Percentiles rank a stretch among this genome's conserved stretches.
Conservation (phyloP, 2,329 filamentous ascomycete species). For the Parasarocladium wereldwijsianum region DNA sequence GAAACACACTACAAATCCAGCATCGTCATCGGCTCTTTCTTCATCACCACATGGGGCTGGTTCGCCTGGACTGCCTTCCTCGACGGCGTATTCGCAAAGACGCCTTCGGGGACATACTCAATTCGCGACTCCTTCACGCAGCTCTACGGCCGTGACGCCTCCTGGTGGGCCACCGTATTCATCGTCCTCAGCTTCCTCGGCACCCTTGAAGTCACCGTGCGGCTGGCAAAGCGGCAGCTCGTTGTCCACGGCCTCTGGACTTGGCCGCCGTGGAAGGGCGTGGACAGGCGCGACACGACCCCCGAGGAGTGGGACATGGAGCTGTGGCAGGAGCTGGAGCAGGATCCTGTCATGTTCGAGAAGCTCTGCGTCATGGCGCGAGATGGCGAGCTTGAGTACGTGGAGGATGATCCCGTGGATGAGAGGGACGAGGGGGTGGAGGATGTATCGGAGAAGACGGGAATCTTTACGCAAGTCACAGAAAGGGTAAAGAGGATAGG, state of each 20-base stretch:
- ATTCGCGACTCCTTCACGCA: conserved; percentile 52
- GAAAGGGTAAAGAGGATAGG: too few relatives aligned
- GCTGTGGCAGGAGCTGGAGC: conserved; percentile 44
- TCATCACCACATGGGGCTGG: conserved; percentile 51
- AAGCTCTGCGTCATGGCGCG: conserved; percentile 25
- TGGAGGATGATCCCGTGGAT: conserved; percentile 9
- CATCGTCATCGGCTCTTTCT: conserved; percentile 43
- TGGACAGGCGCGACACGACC: conserved; percentile 16
- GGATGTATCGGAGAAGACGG: too few relatives aligned
- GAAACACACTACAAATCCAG: conserved; percentile 65
- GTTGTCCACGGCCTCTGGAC: conserved; percentile 31
- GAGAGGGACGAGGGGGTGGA: conserved; percentile 10
- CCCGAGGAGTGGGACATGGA: conserved; percentile 37
- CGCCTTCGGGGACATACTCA: conserved; percentile 41
- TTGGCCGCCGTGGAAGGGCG: conserved; percentile 25
- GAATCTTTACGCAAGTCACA: too few relatives aligned
- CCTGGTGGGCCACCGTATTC: conserved; percentile 63
- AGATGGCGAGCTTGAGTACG: conserved; percentile 13
- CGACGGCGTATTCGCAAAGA: conserved; percentile 40
- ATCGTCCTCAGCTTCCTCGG: conserved; percentile 45
- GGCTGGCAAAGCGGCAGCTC: conserved; percentile 28
- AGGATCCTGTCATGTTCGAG: conserved; percentile 28
- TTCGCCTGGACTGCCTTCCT: conserved; percentile 63
- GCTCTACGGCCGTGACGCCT: conserved; percentile 50
- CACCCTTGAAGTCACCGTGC: conserved; percentile 50